Evolutionary conservation across 208 protist species (phyloP).

Genomic region (Trypanosoma rangeli): DNA sequence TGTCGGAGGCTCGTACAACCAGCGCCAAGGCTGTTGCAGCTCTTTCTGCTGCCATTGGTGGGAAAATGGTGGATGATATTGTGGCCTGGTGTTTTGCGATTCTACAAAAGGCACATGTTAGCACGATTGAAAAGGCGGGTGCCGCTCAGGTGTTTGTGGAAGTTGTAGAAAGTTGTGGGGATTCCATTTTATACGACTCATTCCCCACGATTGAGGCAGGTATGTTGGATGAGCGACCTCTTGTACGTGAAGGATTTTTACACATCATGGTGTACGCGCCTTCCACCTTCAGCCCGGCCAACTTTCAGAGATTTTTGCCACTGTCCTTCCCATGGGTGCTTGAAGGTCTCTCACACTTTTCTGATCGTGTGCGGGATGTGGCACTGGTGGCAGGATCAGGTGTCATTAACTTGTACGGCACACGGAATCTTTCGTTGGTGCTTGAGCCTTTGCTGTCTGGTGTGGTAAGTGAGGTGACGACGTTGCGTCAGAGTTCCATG

Average conservation of each 20-base stretch:
- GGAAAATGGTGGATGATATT: conserved; percentile 65
- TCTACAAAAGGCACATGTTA: conserved; percentile 63
- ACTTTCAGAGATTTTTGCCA: conserved; percentile 82
- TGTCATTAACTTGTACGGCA: conserved; percentile 90
- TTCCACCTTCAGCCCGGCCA: conserved; percentile 59
- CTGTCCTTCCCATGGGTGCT: conserved; percentile 88
- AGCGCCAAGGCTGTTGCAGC: conserved; percentile 85
- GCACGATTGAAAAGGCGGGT: conserved; percentile 88
- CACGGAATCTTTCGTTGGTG: conserved; percentile 77
- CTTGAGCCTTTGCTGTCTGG: conserved; percentile 80
- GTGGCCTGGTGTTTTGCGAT: conserved; percentile 80
- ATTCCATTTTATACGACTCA: conserved; percentile 62
- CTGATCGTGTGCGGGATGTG: conserved; percentile 87
- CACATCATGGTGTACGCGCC: conserved; percentile 93
- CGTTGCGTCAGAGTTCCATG: conserved; percentile 88
- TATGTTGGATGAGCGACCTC: conserved; percentile 80
- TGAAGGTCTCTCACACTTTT: conserved; percentile 89
- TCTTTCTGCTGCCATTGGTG: conserved; percentile 71
- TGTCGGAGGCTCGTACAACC: conserved; percentile 79
- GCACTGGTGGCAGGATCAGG: conserved; percentile 84
- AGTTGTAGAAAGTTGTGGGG: conserved; percentile 77
- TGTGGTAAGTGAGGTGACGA: conserved; percentile 81
- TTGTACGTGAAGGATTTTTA: conserved; percentile 91
- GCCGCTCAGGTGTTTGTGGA: conserved; percentile 91
- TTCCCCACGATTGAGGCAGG: conserved; percentile 62